A percentile compares a stretch with the other conserved stretches of the same genome.
Conservation (phyloP, 2,329 filamentous ascomycete genomes). For the Hymenoscyphus fraxineus region DNA sequence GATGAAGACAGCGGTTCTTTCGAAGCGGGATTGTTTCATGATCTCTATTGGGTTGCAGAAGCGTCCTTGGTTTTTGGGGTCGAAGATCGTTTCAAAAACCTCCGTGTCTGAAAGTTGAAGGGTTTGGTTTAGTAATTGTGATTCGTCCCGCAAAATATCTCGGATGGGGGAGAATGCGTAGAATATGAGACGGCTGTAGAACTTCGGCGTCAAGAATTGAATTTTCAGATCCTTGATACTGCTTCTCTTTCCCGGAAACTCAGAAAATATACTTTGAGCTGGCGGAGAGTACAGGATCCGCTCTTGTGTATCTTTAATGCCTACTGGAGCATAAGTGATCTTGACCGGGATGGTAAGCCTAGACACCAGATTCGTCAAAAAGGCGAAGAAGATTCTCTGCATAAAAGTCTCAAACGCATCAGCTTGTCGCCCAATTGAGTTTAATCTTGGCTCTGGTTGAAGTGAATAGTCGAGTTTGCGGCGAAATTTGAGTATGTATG, state of each 20-base stretch:
- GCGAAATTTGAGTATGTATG: constrained; percentile 52
- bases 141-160: constrained; percentile 58
- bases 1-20: background rate
- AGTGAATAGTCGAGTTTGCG: constrained; percentile 61
- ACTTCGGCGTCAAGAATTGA: constrained; percentile 58
- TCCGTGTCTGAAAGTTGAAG: constrained; percentile 17
- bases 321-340: constrained; percentile 53
- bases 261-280: constrained; percentile 19
- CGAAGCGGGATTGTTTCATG: background rate
- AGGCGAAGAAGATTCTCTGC: constrained; percentile 46
- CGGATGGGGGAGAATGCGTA: constrained; percentile 53
- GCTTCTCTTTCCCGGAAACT: constrained; percentile 3
- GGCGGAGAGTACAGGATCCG: constrained; percentile 40
- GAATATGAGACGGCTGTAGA: constrained; percentile 63
- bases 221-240: constrained; percentile 45
- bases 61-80: background rate
- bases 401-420: constrained; percentile 46
- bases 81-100: background rate
- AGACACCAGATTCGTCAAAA: constrained; percentile 48
- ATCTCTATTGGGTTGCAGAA: background rate
- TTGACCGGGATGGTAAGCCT: constrained; percentile 42
- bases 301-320: constrained; percentile 39
- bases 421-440: constrained; percentile 52
- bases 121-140: constrained; percentile 12
- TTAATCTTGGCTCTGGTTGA: constrained; percentile 56